Base-by-base conservation (phyloP, 306 rosid genomes). In the Pyrus bretschneideri region DNA sequence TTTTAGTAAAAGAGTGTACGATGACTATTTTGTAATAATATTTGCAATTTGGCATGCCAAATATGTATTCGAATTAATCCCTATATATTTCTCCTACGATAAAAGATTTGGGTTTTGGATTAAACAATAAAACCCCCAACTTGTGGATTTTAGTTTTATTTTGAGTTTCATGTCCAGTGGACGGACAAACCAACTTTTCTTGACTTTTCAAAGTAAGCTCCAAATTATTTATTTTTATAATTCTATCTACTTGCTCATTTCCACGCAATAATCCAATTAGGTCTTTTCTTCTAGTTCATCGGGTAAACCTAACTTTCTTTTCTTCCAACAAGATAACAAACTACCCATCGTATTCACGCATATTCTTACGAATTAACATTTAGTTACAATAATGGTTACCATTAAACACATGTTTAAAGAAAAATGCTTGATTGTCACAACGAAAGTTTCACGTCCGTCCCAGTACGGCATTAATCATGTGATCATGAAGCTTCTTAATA, bases 151-250 rank as follows among this genome's bases (percentile, higher is more conserved):
- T 14, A 4, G 21, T 19, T 38, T 11, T 18, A 63, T 65, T 19
- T 15, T 5, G 14, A 9, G 21, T 64, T 55, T 4, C 55, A 40
- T 46, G 42, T 21, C 12, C 6, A 31, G 42, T 33, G 2, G 49
- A 44, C 78, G 22, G 66, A 31, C 78, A 7, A 72, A 57, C 38
- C 40, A 44, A 62, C 67, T 19, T 17, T 63, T 14, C 19, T 22
- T 31, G 4, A 4, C 8, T 59, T 61, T 64, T 57, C 76, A 76
- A 61, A 81, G 77, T 54, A 81, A 71, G 46, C 42, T 35, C 40
- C 18, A 25, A 6, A 25, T 49, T 30, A 12, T 44, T n/a, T n/a
- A 15, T 27, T 15, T 61, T 35, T 65, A n/a, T 51, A 35, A 22
- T 5, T 49, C 8, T 15, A 70, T 17, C 31, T 9, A 18, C 11